A percentile compares a stretch with the other conserved stretches of the same genome.
Evolutionary conservation across 495 filamentous ascomycete genomes (phyloP).

Genomic region (Aspergillus conjunctus): DNA sequence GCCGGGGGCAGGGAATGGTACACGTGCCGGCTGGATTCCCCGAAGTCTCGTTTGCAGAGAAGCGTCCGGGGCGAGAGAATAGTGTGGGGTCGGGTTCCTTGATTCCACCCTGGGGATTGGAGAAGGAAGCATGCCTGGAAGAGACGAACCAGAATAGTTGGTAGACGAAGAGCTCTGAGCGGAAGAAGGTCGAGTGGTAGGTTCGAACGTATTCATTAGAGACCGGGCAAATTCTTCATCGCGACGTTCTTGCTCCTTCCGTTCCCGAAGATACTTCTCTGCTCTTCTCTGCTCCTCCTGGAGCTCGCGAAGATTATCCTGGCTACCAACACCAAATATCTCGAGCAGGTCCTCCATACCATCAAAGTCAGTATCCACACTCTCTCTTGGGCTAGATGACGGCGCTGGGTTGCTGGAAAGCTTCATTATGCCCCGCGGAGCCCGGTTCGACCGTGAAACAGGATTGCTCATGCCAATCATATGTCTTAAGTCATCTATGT

Average conservation of each 20-base stretch:
- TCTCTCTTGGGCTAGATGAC: constrained; percentile 3
- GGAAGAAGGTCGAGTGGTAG: constrained; percentile 11
- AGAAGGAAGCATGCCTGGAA: constrained; percentile 1
- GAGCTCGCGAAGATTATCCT: constrained; percentile 36
- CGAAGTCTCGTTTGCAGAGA: neutral
- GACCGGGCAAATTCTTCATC: constrained; percentile 53
- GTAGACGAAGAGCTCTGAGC: constrained; percentile 17
- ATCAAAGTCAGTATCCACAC: constrained; percentile 9
- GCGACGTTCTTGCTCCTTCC: constrained; percentile 40
- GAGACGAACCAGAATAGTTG: constrained; percentile 10
- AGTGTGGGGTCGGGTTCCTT: neutral
- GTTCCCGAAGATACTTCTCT: constrained; percentile 37
- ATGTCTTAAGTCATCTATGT: neutral
- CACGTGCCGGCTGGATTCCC: neutral
- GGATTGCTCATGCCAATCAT: neutral
- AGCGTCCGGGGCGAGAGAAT: neutral
- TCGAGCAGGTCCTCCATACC: constrained; percentile 17
- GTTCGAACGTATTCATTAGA: constrained; percentile 32
- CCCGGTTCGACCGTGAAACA: constrained; percentile 2
- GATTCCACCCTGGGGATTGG: neutral
- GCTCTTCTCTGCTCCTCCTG: constrained; percentile 41
- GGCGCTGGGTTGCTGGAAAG: neutral
- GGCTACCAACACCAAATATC: constrained; percentile 34
- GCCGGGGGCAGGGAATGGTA: neutral
- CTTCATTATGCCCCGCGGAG: neutral